These are phyloP conservation scores for Plectranthus barbatus DNA, from an alignment of 257 asterid genomes.

Conservation along the genomic window DNA sequence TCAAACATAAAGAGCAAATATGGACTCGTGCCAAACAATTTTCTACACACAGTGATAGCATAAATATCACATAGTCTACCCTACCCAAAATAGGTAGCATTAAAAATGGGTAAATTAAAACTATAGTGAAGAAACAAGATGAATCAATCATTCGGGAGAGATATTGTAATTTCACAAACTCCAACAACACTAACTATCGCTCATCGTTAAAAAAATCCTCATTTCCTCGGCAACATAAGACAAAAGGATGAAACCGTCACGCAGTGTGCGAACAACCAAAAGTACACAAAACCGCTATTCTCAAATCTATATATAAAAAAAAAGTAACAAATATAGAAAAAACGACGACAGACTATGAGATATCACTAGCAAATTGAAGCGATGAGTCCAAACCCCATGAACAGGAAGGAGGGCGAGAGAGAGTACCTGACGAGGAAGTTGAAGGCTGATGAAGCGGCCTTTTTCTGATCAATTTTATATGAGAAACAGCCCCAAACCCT, in stretches of 20 bases:
- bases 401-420: background rate
- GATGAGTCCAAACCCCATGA: too few species aligned
- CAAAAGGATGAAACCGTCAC: background rate
- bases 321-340: too few species aligned
- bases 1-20: background rate
- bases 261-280: too few species aligned
- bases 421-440: background rate
- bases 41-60: background rate
- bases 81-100: background rate
- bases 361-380: too few species aligned
- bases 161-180: background rate
- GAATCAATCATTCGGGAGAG: background rate
- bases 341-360: too few species aligned
- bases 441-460: background rate
- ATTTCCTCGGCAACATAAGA: too few species aligned
- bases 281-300: too few species aligned
- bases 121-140: background rate
- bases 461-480: background rate
- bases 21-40: background rate
- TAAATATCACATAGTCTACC: background rate
- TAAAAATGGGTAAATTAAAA: background rate
- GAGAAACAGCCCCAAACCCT: conserved; percentile 2
- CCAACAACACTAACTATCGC: background rate
- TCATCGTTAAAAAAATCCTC: background rate
- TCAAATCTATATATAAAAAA: too few species aligned